Base-by-base conservation (phyloP, 495 filamentous ascomycete species). In the Talaromyces nanjingensis region DNA sequence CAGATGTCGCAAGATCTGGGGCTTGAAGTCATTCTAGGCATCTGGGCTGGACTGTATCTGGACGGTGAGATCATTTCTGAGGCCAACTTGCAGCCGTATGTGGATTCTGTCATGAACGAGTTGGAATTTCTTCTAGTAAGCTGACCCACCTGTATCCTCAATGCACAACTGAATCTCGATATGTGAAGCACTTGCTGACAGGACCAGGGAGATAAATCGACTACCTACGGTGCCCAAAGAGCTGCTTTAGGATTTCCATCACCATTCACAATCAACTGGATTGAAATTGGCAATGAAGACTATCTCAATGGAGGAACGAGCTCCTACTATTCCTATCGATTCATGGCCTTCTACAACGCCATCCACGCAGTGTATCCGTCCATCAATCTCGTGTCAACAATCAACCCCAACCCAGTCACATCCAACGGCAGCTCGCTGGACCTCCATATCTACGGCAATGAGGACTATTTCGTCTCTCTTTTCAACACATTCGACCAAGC, bases 401-500 rank as follows among this genome's bases (percentile, higher is more conserved):
- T 77, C 12, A 70, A 76, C 14, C 71, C 78, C 63, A 72, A 68
- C 6, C 67, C 77, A 24, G 54, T 63, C 34, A 69, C 70, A 52
- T 76, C 80, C 1, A 56, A 71, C 33, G 71, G 70, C 1, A 69
- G 72, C 52, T 74, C 79, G 66, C 73, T 75, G 56, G 85, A 84
- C 65, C 71, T 74, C 27, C 80, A 85, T 65, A 72, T 76, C 62
- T 87, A 87, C 66, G 72, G 76, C n/a, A 65, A 68, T 11, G 80
- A 83, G 0, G 75, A 83, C 56, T 70, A 77, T 6, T 76, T 86
- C 54, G 77, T 80, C 20, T 73, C 70, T 37, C 75, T 77, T 62
- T 89, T 89, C 70, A 79, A 85, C 67, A 69, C 71, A 11, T 87
- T 82, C 63, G 82, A 86, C 66, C 79, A 84, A 33, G 71, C 72